phyloP scores from a whole-genome alignment of 2,329 filamentous ascomycete genomes.

The Metarhizium rileyi region DNA sequence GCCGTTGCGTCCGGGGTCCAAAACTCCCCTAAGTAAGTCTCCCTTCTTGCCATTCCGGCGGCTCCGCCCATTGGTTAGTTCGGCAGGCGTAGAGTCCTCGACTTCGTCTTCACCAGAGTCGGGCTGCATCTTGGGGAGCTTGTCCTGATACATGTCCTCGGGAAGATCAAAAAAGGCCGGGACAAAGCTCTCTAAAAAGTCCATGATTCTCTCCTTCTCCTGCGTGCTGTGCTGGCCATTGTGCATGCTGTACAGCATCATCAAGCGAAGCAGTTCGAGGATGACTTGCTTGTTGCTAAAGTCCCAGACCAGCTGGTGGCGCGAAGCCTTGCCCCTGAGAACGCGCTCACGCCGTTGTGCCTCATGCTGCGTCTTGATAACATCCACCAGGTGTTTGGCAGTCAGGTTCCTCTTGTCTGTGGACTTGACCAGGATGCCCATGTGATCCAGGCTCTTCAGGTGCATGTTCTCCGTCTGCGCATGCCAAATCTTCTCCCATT shows the following conservation, averaged over 20 bases:
- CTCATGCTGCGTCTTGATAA: slow-evolving; percentile 87
- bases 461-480: slow-evolving; percentile 92
- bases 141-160: slow-evolving; percentile 57
- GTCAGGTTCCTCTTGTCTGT: slow-evolving; percentile 87
- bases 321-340: slow-evolving; percentile 49
- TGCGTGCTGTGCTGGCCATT: slow-evolving; percentile 61
- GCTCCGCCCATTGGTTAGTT: slow-evolving; percentile 57
- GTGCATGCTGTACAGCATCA: slow-evolving; percentile 55
- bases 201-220: slow-evolving; percentile 64
- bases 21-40: slow-evolving; percentile 73
- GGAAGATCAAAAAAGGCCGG: slow-evolving; percentile 68
- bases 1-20: slow-evolving; percentile 67
- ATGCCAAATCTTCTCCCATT: slow-evolving; percentile 99
- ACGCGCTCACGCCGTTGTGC: slow-evolving; percentile 70
- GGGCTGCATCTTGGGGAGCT: slow-evolving; percentile 58
- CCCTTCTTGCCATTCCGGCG: slow-evolving; percentile 68
- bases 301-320: slow-evolving; percentile 65
- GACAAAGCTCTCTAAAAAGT: slow-evolving; percentile 69
- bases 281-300: slow-evolving; percentile 65
- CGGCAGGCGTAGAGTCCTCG: slow-evolving; percentile 62
- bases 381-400: slow-evolving; percentile 78
- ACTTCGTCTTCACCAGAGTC: slow-evolving; percentile 67
- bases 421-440: slow-evolving; percentile 81
- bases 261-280: slow-evolving; percentile 50
- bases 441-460: slow-evolving; percentile 92